Conservation (phyloP, 371 early-diverging fungal species). For the Fennellomyces sp. region DNA sequence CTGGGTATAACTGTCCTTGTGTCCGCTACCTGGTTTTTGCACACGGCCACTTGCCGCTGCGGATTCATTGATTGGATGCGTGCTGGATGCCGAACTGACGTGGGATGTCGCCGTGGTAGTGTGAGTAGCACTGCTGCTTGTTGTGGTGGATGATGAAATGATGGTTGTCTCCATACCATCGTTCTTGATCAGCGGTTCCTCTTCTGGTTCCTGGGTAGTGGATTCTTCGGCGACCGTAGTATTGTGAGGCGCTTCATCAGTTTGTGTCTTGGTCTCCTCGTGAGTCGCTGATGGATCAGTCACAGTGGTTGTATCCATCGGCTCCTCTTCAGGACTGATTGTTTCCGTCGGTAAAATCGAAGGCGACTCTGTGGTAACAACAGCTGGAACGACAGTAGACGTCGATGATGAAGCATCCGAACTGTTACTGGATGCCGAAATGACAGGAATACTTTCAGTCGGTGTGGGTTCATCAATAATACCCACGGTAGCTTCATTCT, state of each 20-base stretch:
- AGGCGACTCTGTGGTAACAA: no score
- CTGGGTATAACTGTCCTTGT: conserved; percentile 29
- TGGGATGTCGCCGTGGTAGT: not conserved
- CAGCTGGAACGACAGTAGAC: not conserved
- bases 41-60: not conserved
- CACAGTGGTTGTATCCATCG: not conserved
- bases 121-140: conserved; percentile 17
- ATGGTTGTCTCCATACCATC: not conserved
- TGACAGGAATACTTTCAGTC: not conserved
- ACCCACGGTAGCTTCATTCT: not conserved
- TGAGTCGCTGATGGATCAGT: not conserved
- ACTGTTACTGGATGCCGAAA: not conserved
- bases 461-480: not conserved
- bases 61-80: not conserved
- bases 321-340: no score
- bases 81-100: not conserved
- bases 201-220: not conserved
- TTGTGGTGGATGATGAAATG: conserved; percentile 6
- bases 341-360: no score
- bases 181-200: not conserved
- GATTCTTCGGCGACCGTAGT: conserved; percentile 2
- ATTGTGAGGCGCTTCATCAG: not conserved
- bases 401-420: not conserved
- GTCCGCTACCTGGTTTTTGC: not conserved
- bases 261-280: not conserved